A percentile compares a stretch with the other conserved stretches of the same genome.
These are phyloP conservation scores for Ophiosphaerella herpotricha DNA, from an alignment of 2,329 filamentous ascomycete genomes.

Conservation along the genomic window DNA sequence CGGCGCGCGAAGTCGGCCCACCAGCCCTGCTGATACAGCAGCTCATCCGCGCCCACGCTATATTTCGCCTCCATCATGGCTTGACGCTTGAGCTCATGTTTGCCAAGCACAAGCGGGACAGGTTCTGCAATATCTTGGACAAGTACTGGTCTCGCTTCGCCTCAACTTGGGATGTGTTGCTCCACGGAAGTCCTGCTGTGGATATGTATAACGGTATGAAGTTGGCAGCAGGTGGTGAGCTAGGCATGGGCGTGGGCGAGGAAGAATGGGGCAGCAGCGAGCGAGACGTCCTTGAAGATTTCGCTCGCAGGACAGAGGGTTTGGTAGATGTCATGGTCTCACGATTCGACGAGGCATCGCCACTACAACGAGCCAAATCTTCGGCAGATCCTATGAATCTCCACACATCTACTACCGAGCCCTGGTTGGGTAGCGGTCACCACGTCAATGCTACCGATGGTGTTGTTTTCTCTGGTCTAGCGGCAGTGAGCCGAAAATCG, in stretches of 20 bases:
- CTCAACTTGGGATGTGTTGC: conserved; percentile 79
- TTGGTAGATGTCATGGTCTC: conserved; percentile 87
- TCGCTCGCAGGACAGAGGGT: conserved; percentile 77
- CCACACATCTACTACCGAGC: conserved; percentile 34
- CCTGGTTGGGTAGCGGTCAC: conserved; percentile 76
- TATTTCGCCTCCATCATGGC: conserved; percentile 88
- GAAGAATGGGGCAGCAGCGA: conserved; percentile 94
- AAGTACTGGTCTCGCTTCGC: conserved; percentile 79
- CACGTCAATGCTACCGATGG: conserved; percentile 76
- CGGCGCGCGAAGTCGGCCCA: conserved; percentile 86
- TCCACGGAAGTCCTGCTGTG: conserved; percentile 85
- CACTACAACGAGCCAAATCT: conserved; percentile 30
- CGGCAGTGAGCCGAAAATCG: conserved; percentile 71
- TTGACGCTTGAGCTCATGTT: conserved; percentile 73
- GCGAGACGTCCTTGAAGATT: conserved; percentile 88
- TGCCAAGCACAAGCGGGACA: conserved; percentile 64
- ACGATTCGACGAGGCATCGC: conserved; percentile 70
- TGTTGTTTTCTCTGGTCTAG: conserved; percentile 81
- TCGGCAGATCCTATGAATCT: conserved; percentile 28
- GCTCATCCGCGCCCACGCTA: conserved; percentile 77
- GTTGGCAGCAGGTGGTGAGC: conserved; percentile 84
- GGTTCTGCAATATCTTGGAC: conserved; percentile 73
- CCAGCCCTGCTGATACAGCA: conserved; percentile 78
- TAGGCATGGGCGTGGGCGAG: conserved; percentile 92
- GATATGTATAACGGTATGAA: conserved; percentile 83